These are phyloP conservation scores for Pseudonitzschia delicatissima DNA, from an alignment of 108 stramenopile species.

Conservation along the genomic window DNA sequence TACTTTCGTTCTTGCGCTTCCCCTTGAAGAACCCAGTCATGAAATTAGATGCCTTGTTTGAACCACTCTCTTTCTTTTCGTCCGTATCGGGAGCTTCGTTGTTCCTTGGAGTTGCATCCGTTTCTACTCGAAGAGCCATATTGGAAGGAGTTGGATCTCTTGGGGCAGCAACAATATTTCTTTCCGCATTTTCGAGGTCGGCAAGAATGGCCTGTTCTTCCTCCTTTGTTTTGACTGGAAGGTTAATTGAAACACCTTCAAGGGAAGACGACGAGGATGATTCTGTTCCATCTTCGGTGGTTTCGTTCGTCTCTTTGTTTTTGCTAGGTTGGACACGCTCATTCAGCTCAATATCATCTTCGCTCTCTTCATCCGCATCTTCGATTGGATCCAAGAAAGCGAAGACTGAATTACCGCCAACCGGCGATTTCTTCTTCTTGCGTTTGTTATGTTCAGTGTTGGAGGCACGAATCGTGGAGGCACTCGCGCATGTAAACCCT, in stretches of 20 bases:
- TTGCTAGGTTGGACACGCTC: not conserved
- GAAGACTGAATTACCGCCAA: slow-evolving; percentile 21
- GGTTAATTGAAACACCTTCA: slow-evolving; percentile 6
- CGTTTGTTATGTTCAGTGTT: slow-evolving; percentile 8
- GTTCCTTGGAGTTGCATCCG: not conserved
- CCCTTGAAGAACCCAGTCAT: not conserved
- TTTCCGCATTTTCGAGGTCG: slow-evolving; percentile 22
- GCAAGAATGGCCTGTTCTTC: slow-evolving; percentile 13
- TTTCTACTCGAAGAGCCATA: not conserved
- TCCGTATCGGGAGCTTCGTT: not conserved
- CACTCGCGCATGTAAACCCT: slow-evolving; percentile 24
- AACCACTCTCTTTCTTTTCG: not conserved
- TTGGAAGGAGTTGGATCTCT: slow-evolving; percentile 19
- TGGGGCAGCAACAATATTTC: not conserved
- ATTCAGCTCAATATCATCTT: not conserved
- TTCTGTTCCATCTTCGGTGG: not conserved
- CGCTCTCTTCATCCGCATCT: slow-evolving; percentile 20
- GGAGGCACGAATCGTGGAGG: slow-evolving; percentile 22
- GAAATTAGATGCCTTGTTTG: not conserved
- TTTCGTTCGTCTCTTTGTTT: not conserved
- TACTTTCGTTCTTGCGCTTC: not conserved
- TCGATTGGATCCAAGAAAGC: slow-evolving; percentile 29
- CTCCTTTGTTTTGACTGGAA: not conserved
- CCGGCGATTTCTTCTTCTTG: not conserved
- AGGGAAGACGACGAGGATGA: slow-evolving; percentile 1